These are phyloP conservation scores for Sarocladiaceae sp. DNA, from an alignment of 2,329 filamentous ascomycete species.

Conservation along the genomic window DNA sequence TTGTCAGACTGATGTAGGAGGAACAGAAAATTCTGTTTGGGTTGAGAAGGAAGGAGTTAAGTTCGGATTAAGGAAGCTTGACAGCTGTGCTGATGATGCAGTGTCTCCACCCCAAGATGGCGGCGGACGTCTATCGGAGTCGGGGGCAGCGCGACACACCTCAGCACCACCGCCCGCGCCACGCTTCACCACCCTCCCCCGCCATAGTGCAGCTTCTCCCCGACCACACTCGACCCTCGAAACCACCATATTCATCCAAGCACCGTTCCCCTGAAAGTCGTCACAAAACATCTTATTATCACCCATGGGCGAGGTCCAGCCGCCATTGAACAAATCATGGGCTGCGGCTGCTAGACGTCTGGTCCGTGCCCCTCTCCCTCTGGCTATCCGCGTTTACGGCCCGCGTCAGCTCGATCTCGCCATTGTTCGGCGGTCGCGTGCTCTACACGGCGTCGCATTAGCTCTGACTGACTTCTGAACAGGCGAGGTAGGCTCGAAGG, in stretches of 20 bases:
- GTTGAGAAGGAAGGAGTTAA: too few relatives aligned
- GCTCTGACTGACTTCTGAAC: constrained; percentile 16
- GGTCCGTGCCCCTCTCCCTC: constrained; percentile 30
- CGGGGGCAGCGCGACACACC: neutral
- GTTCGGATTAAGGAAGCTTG: too few relatives aligned
- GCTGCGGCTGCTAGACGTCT: constrained; percentile 37
- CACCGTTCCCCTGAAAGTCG: neutral
- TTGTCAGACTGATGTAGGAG: too few relatives aligned
- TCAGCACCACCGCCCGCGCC: neutral
- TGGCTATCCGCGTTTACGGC: neutral
- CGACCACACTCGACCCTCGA: neutral
- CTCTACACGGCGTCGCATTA: constrained; percentile 8
- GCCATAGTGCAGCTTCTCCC: neutral
- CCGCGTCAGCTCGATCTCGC: constrained; percentile 11
- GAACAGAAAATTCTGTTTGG: too few relatives aligned
- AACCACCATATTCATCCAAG: neutral
- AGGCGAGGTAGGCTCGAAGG: constrained; percentile 23
- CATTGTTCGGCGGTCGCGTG: neutral
- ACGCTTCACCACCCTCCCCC: neutral
- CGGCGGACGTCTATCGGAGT: neutral
- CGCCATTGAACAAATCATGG: constrained; percentile 43
- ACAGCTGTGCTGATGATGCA: too few relatives aligned
- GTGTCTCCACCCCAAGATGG: neutral
- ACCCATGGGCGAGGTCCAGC: constrained; percentile 40
- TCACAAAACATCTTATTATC: constrained; percentile 15